These are phyloP conservation scores for Amylostereum chailletii DNA, from an alignment of 1,284 basidiomycete genomes.

Conservation along the genomic window DNA sequence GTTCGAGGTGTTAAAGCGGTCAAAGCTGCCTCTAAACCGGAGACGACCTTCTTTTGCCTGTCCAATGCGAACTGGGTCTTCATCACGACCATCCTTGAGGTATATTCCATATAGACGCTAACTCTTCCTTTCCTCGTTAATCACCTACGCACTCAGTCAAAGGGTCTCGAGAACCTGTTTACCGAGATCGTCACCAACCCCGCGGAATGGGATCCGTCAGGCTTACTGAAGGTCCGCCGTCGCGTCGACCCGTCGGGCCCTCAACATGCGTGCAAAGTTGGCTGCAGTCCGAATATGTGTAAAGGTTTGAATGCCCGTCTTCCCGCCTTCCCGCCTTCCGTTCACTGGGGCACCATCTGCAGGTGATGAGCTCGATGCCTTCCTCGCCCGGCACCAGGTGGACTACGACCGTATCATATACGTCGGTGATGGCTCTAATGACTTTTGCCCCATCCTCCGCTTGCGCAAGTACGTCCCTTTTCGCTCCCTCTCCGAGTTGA, in stretches of 20 bases:
- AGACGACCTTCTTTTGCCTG: conserved; percentile 83
- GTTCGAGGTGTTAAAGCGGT: conserved; percentile 75
- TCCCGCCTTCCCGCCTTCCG: not conserved
- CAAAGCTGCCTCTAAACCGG: conserved; percentile 49
- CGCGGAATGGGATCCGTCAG: conserved; percentile 70
- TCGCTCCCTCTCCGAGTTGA: not conserved
- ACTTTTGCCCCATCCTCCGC: conserved; percentile 88
- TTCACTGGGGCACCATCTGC: not conserved
- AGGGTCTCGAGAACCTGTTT: conserved; percentile 70
- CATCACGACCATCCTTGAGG: conserved; percentile 84
- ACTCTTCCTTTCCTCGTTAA: not conserved
- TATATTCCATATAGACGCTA: conserved; percentile 18
- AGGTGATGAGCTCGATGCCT: conserved; percentile 87
- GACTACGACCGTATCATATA: conserved; percentile 81
- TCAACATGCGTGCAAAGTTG: conserved; percentile 82
- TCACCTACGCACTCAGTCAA: conserved; percentile 38
- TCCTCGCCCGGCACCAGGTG: conserved; percentile 61
- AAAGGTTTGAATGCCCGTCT: conserved; percentile 52
- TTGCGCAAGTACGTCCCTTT: conserved; percentile 52
- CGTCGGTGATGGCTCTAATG: conserved; percentile 92
- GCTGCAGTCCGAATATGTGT: conserved; percentile 97
- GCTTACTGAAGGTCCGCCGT: conserved; percentile 72
- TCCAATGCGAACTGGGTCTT: conserved; percentile 94
- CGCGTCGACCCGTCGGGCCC: conserved; percentile 68
- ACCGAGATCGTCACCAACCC: conserved; percentile 90